Evolutionary conservation across 805 yeast genomes (phyloP), one percentile per base, ranked within the genome.

Genomic region (Nematodospora valgi): DNA sequence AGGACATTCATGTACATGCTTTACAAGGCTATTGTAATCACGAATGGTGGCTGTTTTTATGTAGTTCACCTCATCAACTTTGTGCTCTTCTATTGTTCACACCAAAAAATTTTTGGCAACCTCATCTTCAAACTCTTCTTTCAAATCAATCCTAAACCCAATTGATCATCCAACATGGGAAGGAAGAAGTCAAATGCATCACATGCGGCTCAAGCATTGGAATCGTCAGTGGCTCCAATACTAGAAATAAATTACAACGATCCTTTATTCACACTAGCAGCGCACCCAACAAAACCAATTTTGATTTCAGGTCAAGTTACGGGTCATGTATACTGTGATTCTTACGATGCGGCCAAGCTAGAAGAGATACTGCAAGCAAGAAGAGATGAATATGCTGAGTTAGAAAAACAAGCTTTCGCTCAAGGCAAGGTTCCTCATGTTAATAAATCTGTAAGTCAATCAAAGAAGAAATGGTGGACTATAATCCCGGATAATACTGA

Each of bases 271-370:
- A 62, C 89, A 1, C 51, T 80, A 12, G 84, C 83, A 8, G 80
- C 87, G 16, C 96, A 89, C 52, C 97, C 97, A 0, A 60, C 77
- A 7, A 59, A 70, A 44, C 83, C 83, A 4, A 56, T 82, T 4
- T 49, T 86, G 10, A 72, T 78, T 0, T 63, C 80, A 8, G 97
- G 96, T 0, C 63, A 84, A n/a, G 93, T 86, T 0, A 77, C 86
- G 2, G 98, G 98, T 2, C 80, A 80, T 48, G 74, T 88, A 0
- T 73, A 67, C 42, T 70, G 87, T 38, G 65, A 76, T 34, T 57
- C 63, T 26, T 89, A 88, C 46, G 72, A 80, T 38, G 68, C 70
- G 0, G 72, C 64, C 1, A 45, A 48, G 24, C 59, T 81, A 16
- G 72, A 70, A 32, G 62, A 61, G 16, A 28, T 38, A 3, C 61